Percentiles rank a stretch among this genome's conserved stretches.
phyloP scores from a whole-genome alignment of 2,329 filamentous ascomycete species.

The Aureobasidium sp. region DNA sequence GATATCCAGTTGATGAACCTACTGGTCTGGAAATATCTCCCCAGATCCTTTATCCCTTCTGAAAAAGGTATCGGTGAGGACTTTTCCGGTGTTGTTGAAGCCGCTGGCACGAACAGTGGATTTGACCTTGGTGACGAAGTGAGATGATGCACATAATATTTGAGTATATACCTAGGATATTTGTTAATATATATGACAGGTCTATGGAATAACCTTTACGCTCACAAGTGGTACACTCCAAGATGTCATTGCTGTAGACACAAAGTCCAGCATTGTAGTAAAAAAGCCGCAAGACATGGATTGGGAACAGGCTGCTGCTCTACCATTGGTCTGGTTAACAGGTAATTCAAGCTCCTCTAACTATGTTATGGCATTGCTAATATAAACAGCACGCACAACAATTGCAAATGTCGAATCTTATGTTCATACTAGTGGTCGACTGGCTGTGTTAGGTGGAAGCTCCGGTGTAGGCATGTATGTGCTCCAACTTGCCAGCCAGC shows the following conservation, averaged over 20 bases:
- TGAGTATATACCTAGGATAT: no score
- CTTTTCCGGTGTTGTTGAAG: constrained; percentile 24
- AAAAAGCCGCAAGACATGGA: constrained; percentile 25
- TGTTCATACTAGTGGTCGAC: constrained; percentile 18
- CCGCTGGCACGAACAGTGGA: constrained; percentile 18
- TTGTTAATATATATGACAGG: background rate
- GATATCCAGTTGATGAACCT: constrained; percentile 30
- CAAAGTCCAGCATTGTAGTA: constrained; percentile 18
- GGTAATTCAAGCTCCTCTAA: background rate
- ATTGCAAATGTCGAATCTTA: constrained; percentile 22
- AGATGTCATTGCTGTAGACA: constrained; percentile 23
- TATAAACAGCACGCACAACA: constrained; percentile 22
- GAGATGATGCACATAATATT: background rate
- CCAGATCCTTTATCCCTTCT: constrained; percentile 15
- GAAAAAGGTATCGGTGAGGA: constrained; percentile 26
- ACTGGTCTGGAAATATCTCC: constrained; percentile 21
- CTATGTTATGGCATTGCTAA: background rate
- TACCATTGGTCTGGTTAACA: constrained; percentile 25
- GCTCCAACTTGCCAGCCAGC: constrained; percentile 23
- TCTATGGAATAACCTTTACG: constrained; percentile 25
- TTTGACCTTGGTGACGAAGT: constrained; percentile 24
- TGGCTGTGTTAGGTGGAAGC: constrained; percentile 26
- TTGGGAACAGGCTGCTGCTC: constrained; percentile 24
- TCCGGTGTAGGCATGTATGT: constrained; percentile 27
- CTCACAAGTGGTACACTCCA: constrained; percentile 22